Evolutionary conservation across 352 stramenopile genomes (phyloP).

Genomic region (Globisporangium lucens): DNA sequence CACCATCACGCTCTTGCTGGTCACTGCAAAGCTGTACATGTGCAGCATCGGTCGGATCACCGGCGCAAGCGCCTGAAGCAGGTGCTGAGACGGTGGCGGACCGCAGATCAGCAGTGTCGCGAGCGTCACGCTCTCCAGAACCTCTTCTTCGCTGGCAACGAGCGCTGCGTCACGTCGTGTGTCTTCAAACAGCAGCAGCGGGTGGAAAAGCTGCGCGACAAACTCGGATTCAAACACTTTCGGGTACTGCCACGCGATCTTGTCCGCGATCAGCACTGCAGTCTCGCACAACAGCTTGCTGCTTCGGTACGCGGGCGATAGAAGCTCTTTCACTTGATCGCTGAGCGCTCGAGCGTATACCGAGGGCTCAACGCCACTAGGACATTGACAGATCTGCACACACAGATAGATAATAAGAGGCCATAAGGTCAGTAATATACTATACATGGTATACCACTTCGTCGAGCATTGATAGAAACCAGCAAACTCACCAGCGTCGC

Average conservation of each 20-base stretch:
- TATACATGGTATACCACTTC: background rate
- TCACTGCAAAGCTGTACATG: conserved; percentile 60
- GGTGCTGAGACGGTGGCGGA: conserved; percentile 49
- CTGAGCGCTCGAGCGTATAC: conserved; percentile 51
- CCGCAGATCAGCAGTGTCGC: conserved; percentile 63
- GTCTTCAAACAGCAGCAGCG: conserved; percentile 64
- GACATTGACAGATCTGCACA: conserved; percentile 63
- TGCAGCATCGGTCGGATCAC: conserved; percentile 66
- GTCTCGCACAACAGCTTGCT: conserved; percentile 79
- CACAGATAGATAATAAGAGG: background rate
- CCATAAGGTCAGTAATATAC: background rate
- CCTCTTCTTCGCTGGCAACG: conserved; percentile 36
- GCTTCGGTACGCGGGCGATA: conserved; percentile 43
- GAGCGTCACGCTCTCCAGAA: conserved; percentile 52
- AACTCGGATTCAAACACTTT: conserved; percentile 51
- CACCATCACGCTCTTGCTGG: conserved; percentile 64
- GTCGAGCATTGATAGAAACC: background rate
- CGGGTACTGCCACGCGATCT: conserved; percentile 43
- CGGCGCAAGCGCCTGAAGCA: conserved; percentile 44
- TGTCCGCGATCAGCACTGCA: conserved; percentile 55
- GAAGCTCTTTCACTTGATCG: conserved; percentile 48
- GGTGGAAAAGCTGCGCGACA: conserved; percentile 49
- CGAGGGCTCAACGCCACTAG: conserved; percentile 31
- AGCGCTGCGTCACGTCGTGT: conserved; percentile 8
- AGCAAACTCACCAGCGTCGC: conserved; percentile 43